Conservation (phyloP, 257 asterid species). For the Solanum infundibuliforme region DNA sequence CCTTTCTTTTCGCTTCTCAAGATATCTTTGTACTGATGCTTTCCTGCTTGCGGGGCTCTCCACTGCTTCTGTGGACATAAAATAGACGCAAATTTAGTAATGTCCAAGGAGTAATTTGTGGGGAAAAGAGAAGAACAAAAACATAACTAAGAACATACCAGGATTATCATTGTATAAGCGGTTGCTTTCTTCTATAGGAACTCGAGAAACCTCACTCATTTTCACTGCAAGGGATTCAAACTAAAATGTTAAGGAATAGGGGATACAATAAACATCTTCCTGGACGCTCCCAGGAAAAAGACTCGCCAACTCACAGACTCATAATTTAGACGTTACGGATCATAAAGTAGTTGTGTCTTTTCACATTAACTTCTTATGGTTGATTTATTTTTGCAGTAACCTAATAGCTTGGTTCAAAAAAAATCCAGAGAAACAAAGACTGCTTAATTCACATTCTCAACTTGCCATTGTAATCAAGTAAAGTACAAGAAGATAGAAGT, state of each 20-base stretch:
- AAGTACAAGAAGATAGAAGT: background rate
- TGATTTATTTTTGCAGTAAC: background rate
- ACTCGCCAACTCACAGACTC: background rate
- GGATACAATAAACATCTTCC: background rate
- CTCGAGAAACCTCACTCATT: slow-evolving; percentile 27
- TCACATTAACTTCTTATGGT: background rate
- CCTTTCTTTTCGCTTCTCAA: slow-evolving; percentile 96
- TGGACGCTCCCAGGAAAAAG: background rate
- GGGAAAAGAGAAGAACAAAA: background rate
- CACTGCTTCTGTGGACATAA: slow-evolving; percentile 15
- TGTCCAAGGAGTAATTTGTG: background rate
- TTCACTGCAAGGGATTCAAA: slow-evolving; percentile 33
- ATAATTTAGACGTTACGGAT: background rate
- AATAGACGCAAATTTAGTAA: background rate
- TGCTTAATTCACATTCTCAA: background rate
- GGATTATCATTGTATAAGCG: slow-evolving; percentile 39
- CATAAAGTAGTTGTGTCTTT: background rate
- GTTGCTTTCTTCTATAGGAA: slow-evolving; percentile 40
- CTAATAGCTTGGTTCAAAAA: background rate
- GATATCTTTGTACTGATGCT: slow-evolving; percentile 84
- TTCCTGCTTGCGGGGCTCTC: slow-evolving; percentile 68
- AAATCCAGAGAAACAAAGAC: background rate
- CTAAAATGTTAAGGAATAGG: background rate
- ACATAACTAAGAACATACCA: slow-evolving; percentile 25
- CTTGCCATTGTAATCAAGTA: background rate